A percentile compares a stretch with the other conserved stretches of the same genome.
These are phyloP conservation scores for Candida smagusa DNA, from an alignment of 1,139 yeast species.

Conservation along the genomic window DNA sequence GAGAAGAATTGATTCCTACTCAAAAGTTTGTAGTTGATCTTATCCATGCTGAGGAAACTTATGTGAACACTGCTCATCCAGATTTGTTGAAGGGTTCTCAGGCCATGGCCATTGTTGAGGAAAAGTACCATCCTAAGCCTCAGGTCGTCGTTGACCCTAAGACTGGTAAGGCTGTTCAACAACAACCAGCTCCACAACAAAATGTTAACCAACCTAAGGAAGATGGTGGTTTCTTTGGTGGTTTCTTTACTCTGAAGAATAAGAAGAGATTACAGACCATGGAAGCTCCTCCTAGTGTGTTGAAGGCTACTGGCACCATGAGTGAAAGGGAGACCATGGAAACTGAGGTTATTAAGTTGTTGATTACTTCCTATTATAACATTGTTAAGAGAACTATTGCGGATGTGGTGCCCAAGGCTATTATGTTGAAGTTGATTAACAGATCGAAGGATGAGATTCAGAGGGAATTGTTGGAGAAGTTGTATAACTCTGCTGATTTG, in stretches of 20 bases:
- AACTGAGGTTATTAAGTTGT: conserved; percentile 91
- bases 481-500: conserved; percentile 75
- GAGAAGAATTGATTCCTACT: conserved; percentile 81
- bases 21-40: conserved; percentile 80
- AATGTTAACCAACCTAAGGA: conserved; percentile 29
- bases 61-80: conserved; percentile 96
- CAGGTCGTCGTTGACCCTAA: conserved; percentile 87
- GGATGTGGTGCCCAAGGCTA: conserved; percentile 91
- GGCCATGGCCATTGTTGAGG: conserved; percentile 94
- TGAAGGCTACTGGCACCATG: conserved; percentile 93
- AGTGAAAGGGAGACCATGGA: conserved; percentile 95
- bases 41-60: conserved; percentile 82
- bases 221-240: conserved; percentile 81
- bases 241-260: conserved; percentile 88
- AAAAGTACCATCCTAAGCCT: conserved; percentile 79
- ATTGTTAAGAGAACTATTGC: conserved; percentile 93
- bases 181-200: conserved; percentile 33
- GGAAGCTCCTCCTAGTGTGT: conserved; percentile 96
- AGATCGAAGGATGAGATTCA: conserved; percentile 85
- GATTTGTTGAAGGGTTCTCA: conserved; percentile 92
- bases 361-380: conserved; percentile 84
- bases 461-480: conserved; percentile 80
- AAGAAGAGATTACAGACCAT: conserved; percentile 91
- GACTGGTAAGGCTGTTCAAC: conserved; percentile 75
- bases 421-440: conserved; percentile 87